Base-by-base conservation (phyloP, 176 grass and related monocot genomes). In the Carex scoparia region DNA sequence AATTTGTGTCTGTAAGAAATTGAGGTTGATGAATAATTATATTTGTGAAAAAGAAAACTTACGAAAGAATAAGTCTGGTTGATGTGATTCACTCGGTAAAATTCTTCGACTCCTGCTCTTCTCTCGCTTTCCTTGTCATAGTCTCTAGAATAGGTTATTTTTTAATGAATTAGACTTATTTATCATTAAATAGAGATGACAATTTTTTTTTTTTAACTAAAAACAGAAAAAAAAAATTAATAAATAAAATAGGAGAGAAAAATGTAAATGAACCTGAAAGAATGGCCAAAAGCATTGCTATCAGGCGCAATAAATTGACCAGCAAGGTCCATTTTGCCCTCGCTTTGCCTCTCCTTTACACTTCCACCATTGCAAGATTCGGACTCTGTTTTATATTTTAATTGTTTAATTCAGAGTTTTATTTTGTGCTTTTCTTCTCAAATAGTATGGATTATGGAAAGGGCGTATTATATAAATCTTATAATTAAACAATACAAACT, bases 81-180 rank as follows among this genome's bases (percentile, higher is more conserved):
- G 27, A 84, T 80, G 72, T 88, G 87, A 84, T 88, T 88, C 4
- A 69, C 59, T 13, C 86, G 81, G 49, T 88, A 84, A 28, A 84
- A 87, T 10, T 87, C 81, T 42, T 57, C 69, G 3, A 84, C 86
- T 14, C 49, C 81, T 7, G 81, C 72, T 84, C 49, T 65, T 68
- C 81, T 88, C 73, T 84, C 80, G 38, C 79, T 78, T 35, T 84
- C 86, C 67, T 87, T 84, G n/a, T 87, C 80, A 48, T 87, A 87
- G 18, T 87, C 80, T 53, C 86, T 84, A 59, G 42, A 67, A 7
- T 2, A 38, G 38, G 49, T 65, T 66, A 49, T 54, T 35, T 54
- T 76, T 28, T 56, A 12, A 2, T 77, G 10, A 77, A 32, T 77
- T 77, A 56, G 49, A 77, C 32, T 13, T 77, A 49, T 11, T 56